Conservation (phyloP, 1,284 basidiomycete species). For the Uromyces viciae-fabae region DNA sequence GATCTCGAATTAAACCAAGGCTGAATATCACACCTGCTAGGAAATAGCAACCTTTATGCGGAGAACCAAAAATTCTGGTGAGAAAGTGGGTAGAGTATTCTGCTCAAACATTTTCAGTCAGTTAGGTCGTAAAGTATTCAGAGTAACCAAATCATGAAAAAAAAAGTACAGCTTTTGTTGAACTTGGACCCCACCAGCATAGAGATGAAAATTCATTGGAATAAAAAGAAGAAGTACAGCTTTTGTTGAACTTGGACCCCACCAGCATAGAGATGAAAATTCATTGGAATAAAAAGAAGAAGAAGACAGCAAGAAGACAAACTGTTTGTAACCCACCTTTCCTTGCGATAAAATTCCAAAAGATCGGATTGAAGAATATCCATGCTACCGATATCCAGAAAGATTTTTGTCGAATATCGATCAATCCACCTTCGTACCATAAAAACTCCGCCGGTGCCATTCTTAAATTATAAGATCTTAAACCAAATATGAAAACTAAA, state of each 20-base stretch:
- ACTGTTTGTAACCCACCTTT: conserved; percentile 20
- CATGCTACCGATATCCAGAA: background rate
- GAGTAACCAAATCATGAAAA: background rate
- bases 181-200: background rate
- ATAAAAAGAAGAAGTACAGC: no score
- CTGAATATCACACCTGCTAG: conserved; percentile 52
- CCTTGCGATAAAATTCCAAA: conserved; percentile 43
- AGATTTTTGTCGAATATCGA: conserved; percentile 28
- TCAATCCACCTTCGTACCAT: conserved; percentile 14
- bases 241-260: background rate
- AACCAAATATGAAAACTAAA: no score
- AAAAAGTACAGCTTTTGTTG: background rate
- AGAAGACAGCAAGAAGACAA: background rate
- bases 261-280: background rate
- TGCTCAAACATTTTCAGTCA: no score
- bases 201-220: background rate
- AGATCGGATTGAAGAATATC: conserved; percentile 44
- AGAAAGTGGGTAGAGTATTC: conserved; percentile 54
- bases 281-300: background rate
- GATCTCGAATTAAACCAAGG: conserved; percentile 50
- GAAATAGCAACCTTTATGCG: conserved; percentile 54
- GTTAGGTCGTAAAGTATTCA: background rate
- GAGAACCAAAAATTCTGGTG: conserved; percentile 50
- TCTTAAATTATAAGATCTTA: no score
- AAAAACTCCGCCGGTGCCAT: background rate